phyloP scores from a whole-genome alignment of 2,329 filamentous ascomycete species.

The Mollisiaceae sp. region DNA sequence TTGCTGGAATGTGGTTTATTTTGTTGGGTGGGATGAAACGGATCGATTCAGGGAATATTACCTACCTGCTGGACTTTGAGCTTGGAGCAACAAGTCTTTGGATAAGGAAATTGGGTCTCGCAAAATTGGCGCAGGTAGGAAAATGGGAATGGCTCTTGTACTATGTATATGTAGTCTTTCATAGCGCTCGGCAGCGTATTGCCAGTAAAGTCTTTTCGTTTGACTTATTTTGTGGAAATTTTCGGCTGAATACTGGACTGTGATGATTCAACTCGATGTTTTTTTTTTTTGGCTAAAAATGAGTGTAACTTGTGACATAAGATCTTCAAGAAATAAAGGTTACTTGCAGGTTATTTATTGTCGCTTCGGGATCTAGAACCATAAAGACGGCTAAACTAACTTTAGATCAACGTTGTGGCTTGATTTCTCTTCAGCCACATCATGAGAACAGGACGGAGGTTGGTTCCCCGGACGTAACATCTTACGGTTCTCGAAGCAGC shows the following conservation, averaged over 20 bases:
- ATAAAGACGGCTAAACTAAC: background rate
- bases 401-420: slow-evolving; percentile 2
- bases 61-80: slow-evolving; percentile 45
- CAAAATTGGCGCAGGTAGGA: background rate
- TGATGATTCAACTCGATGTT: background rate
- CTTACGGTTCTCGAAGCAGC: background rate
- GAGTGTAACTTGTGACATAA: background rate
- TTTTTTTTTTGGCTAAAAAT: background rate
- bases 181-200: background rate
- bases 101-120: background rate
- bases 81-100: background rate
- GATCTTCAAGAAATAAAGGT: slow-evolving; percentile 6
- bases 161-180: background rate
- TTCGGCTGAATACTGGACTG: background rate
- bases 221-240: background rate
- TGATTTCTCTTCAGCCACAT: slow-evolving; percentile 23
- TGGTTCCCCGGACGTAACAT: background rate
- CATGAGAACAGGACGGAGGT: slow-evolving; percentile 14
- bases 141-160: background rate
- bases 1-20: slow-evolving; percentile 66
- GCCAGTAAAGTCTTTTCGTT: background rate
- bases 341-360: background rate
- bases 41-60: slow-evolving; percentile 75
- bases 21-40: slow-evolving; percentile 57
- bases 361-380: background rate